Percentiles rank a stretch among this genome's conserved stretches.
Evolutionary conservation across 192 early-diverging fungal genomes (phyloP).

Genomic region (Neocallimastix lanati): DNA sequence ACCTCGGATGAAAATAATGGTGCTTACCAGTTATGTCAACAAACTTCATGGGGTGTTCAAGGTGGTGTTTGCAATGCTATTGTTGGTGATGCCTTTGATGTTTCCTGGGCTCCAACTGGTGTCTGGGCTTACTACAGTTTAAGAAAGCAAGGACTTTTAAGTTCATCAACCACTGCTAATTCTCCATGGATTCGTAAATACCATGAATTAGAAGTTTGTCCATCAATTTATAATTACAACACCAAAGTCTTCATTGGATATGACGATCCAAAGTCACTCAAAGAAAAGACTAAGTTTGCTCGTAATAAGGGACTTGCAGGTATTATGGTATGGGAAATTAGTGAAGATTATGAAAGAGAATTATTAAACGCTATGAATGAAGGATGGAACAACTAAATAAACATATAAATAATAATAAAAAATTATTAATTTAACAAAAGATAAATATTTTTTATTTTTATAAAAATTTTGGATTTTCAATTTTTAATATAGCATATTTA

Average conservation of each 20-base stretch:
- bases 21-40: conserved; percentile 10
- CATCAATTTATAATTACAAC: conserved; percentile 32
- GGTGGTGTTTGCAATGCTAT: background rate
- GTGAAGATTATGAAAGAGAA: conserved; percentile 1
- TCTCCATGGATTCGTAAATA: conserved; percentile 34
- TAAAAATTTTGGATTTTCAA: too few relatives aligned
- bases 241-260: conserved; percentile 54
- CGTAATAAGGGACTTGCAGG: conserved; percentile 28
- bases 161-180: conserved; percentile 12
- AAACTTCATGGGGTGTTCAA: background rate
- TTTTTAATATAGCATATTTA: too few relatives aligned
- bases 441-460: too few relatives aligned
- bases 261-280: conserved; percentile 50
- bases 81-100: background rate
- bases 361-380: background rate
- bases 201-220: conserved; percentile 28
- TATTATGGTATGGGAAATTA: conserved; percentile 16
- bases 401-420: too few relatives aligned
- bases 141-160: conserved; percentile 29
- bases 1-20: background rate
- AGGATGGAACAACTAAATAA: background rate
- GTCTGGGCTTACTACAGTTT: conserved; percentile 43
- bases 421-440: too few relatives aligned
- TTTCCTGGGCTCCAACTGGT: conserved; percentile 10
- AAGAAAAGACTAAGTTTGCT: conserved; percentile 38